These are phyloP conservation scores for Metschnikowia lunata DNA, from an alignment of 805 yeast species.

Conservation along the genomic window DNA sequence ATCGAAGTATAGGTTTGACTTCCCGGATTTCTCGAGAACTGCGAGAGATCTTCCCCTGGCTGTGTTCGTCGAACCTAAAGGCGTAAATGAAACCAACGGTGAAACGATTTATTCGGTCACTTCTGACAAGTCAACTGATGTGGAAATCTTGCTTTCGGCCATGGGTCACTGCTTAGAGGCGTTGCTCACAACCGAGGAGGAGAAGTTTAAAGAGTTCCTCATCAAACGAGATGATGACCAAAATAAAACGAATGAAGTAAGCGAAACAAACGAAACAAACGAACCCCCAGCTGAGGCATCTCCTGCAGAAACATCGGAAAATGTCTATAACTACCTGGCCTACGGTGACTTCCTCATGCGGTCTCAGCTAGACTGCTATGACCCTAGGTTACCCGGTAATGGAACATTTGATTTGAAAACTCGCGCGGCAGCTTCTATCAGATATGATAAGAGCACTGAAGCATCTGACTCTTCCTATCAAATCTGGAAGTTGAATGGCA, in stretches of 20 bases:
- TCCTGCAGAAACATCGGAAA: slow-evolving; percentile 8
- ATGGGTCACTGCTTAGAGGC: slow-evolving; percentile 80
- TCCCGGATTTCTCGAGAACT: slow-evolving; percentile 42
- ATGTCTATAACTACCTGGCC: slow-evolving; percentile 66
- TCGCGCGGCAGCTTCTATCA: slow-evolving; percentile 81
- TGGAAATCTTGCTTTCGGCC: slow-evolving; percentile 62
- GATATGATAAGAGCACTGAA: slow-evolving; percentile 69
- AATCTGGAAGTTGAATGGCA: slow-evolving; percentile 57
- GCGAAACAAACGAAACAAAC: not conserved
- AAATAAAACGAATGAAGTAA: not conserved
- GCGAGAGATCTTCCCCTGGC: slow-evolving; percentile 44
- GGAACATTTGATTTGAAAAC: slow-evolving; percentile 93
- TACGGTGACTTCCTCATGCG: slow-evolving; percentile 71
- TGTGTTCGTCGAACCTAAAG: slow-evolving; percentile 50
- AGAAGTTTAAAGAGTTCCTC: slow-evolving; percentile 43
- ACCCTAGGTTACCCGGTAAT: slow-evolving; percentile 73
- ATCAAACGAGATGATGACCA: slow-evolving; percentile 13
- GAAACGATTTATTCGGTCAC: slow-evolving; percentile 56
- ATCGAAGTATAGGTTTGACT: slow-evolving; percentile 24
- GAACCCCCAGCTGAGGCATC: slow-evolving; percentile 5
- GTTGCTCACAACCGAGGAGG: slow-evolving; percentile 57
- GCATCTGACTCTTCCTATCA: slow-evolving; percentile 59
- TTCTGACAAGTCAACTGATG: slow-evolving; percentile 61
- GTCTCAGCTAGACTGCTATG: slow-evolving; percentile 86
- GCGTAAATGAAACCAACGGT: slow-evolving; percentile 23